Conservation (phyloP, 179 eudicot genomes). For the Vitellaria paradoxa region DNA sequence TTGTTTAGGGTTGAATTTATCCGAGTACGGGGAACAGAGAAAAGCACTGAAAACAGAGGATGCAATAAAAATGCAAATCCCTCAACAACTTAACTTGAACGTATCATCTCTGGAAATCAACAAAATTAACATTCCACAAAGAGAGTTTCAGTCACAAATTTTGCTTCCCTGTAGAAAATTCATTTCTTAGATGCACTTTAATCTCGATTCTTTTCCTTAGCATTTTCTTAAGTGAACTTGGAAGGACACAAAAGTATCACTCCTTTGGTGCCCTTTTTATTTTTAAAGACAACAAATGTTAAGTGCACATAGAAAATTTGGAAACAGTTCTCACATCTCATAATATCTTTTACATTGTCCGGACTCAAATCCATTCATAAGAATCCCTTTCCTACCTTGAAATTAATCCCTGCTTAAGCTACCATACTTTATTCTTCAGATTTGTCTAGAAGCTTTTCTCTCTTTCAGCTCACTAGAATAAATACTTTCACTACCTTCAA, state of each 20-base stretch:
- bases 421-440: not conserved
- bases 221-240: not conserved
- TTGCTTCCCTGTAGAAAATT: not conserved
- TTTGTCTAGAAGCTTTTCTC: not conserved
- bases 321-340: not conserved
- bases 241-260: not conserved
- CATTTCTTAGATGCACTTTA: not conserved
- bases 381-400: not conserved
- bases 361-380: not conserved
- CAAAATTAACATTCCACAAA: too few species aligned
- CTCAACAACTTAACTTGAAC: not conserved
- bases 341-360: not conserved
- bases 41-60: not conserved
- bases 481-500: constrained; percentile 1
- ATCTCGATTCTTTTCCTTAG: not conserved
- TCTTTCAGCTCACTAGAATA: not conserved
- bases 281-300: too few species aligned
- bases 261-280: not conserved
- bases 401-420: not conserved
- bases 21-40: not conserved
- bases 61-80: not conserved
- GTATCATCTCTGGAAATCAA: not conserved
- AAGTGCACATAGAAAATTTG: not conserved
- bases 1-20: not conserved
- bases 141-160: not conserved